Evolutionary conservation across 2,329 filamentous ascomycete species (phyloP), one percentile per base, ranked within the genome.

Genomic region (Blastomyces percursus): DNA sequence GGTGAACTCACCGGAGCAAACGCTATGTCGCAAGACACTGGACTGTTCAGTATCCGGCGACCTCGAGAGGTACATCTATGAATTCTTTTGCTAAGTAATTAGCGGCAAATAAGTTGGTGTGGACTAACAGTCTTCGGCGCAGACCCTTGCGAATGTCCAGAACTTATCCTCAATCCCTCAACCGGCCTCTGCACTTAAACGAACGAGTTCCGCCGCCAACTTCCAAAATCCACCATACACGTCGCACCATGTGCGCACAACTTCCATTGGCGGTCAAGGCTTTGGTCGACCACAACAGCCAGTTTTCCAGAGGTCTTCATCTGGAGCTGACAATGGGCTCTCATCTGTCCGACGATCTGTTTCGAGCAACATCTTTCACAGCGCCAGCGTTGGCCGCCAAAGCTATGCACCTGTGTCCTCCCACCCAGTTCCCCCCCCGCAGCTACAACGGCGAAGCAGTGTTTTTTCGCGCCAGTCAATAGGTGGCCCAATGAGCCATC

Each of bases 131-230:
- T 62, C 54, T 61, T 58, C 60, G 44, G 57, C 63, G 12, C 62
- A 76, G 91, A 96, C 94, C 61, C 84, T 97, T 64, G 92, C 88
- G 67, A 87, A 86, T 68, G 86, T 96, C 71, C 93, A 86, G 74
- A 85, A 87, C 74, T 93, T 91, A 75, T 89, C 89, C 24, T 85
- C 86, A 27, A 90, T 99, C 66, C 94, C 94, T 24, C 91, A 96
- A 77, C 93, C 94, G 9, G 84, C 89, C 35, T 97, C 93, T 50
- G 90, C 91, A 50, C 88, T 99, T 83, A 99, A 99, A 80, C 90
- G 94, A 74, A 89, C 90, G 38, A 94, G 86, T 71, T 92, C 91
- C 14, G 86, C 86, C 69, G 86, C 85, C 66, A 85, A 85, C 71
- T 81, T 85, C 70, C 82, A 84, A 64, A 82, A 83, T 71, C 80